Percentiles rank a stretch among this genome's conserved stretches.
Conservation (phyloP, 2,329 filamentous ascomycete genomes). For the Beauveria rudraprayagi region DNA sequence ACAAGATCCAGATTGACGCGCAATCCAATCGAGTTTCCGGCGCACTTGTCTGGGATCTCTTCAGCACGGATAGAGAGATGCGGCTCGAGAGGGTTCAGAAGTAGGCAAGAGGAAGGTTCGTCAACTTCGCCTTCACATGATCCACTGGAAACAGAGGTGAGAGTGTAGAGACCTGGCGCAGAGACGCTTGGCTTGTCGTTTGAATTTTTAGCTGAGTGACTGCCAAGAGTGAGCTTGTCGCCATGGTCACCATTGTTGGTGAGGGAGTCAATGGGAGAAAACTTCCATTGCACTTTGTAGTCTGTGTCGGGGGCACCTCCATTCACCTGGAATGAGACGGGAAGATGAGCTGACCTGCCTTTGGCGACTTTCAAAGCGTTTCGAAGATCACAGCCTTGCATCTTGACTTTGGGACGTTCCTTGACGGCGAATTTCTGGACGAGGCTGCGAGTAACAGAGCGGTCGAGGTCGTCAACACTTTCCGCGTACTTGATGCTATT, state of each 20-base stretch:
- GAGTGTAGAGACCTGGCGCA: conserved; percentile 75
- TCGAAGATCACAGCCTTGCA: conserved; percentile 70
- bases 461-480: conserved; percentile 60
- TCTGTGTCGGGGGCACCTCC: conserved; percentile 52
- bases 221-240: conserved; percentile 47
- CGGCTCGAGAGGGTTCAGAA: conserved; percentile 87
- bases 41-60: conserved; percentile 89
- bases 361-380: conserved; percentile 77
- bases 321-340: conserved; percentile 60
- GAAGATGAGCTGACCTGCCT: conserved; percentile 59
- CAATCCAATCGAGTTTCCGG: conserved; percentile 85
- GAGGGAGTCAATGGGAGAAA: conserved; percentile 65
- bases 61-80: conserved; percentile 65
- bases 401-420: conserved; percentile 67
- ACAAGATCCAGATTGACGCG: conserved; percentile 83
- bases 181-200: conserved; percentile 60
- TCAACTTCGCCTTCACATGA: conserved; percentile 82
- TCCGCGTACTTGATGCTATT: conserved; percentile 72
- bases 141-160: conserved; percentile 71
- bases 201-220: conserved; percentile 52
- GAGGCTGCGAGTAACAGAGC: conserved; percentile 52
- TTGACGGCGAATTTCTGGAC: conserved; percentile 77
- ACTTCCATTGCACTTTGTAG: conserved; percentile 72
- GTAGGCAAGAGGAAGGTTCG: conserved; percentile 86
- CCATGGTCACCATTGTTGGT: conserved; percentile 63